Percentiles rank a stretch among this genome's conserved stretches.
These are phyloP conservation scores for Alternaria sp. DNA, from an alignment of 2,329 filamentous ascomycete genomes.

Conservation along the genomic window DNA sequence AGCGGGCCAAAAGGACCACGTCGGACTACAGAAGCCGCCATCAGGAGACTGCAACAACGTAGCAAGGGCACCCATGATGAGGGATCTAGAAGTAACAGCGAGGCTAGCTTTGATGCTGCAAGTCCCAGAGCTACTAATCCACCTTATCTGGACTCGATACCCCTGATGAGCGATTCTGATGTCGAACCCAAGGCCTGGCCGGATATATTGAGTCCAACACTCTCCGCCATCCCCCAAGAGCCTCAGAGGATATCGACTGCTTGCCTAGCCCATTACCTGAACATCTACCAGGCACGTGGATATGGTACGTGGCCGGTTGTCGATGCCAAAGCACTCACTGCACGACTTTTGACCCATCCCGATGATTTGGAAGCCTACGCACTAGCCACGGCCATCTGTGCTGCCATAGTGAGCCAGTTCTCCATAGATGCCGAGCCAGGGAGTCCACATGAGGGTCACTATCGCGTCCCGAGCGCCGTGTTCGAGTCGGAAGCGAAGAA, in stretches of 20 bases:
- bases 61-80: conserved; percentile 38
- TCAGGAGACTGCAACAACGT: conserved; percentile 44
- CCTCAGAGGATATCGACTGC: conserved; percentile 45
- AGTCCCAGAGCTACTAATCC: conserved; percentile 43
- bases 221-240: conserved; percentile 22
- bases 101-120: conserved; percentile 44
- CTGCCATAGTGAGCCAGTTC: conserved; percentile 50
- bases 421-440: conserved; percentile 44
- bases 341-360: conserved; percentile 43
- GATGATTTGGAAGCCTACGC: conserved; percentile 47
- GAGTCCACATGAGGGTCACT: conserved; percentile 46
- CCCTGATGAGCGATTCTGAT: conserved; percentile 31
- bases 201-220: conserved; percentile 32
- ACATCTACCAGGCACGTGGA: conserved; percentile 43
- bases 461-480: conserved; percentile 40
- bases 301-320: conserved; percentile 50
- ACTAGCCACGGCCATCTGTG: conserved; percentile 45
- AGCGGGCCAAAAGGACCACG: conserved; percentile 49
- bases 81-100: conserved; percentile 43
- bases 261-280: conserved; percentile 45
- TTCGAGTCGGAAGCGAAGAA: conserved; percentile 45
- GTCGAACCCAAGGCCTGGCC: conserved; percentile 39
- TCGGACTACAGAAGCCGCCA: conserved; percentile 47
- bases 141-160: conserved; percentile 35
- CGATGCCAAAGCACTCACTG: conserved; percentile 44